Evolutionary conservation across 805 yeast genomes (phyloP), one percentile per base, ranked within the genome.

Genomic region (Hanseniaspora occidentalis): DNA sequence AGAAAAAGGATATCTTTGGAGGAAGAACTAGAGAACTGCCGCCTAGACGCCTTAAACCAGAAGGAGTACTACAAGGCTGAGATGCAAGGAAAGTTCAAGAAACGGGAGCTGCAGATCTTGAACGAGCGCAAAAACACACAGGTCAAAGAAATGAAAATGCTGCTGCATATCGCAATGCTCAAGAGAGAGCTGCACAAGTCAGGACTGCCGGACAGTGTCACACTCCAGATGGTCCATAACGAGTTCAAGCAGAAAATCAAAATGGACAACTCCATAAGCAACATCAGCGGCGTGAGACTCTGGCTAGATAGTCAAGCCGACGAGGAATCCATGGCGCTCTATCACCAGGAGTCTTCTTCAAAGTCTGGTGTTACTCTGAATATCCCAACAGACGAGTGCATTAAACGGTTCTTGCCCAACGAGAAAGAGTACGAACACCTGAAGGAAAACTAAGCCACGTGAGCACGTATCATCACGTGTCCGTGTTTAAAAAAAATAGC

Each of bases 91-190:
- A 71, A 69, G 35, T 62, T 71, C 43, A 71, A 71, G 57, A 70
- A 70, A 51, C 61, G 71, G 38, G 79, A 74, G 39, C 47, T 70
- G 10, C 73, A 70, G 46, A 58, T 70, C n/a, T 49, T 73, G 22
- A 68, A 71, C 45, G 79, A 74, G 45, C 58, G 80, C 14, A 64
- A 65, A 40, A 67, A 64, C 10, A 61, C 60, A n/a, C 64, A 57
- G 50, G 68, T 56, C 56, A 63, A 65, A 45, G 79, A 64, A 52
- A 69, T 64, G 62, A 76, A 73, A 57, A 73, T 79, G 80, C 67
- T 71, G 4, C 60, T 79, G 52, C 89, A 80, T 51, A 67, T 80
- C 31, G 84, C 83, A 2, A 54, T 80, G 56, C 58, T 80, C 25
- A 62, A 83, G 38, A 66, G 75, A 49, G 85, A 80, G 51, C 58